Evolutionary conservation across 2,329 filamentous ascomycete genomes (phyloP), one percentile per base, ranked within the genome.

Genomic region (Exophiala phaeomuriformis): DNA sequence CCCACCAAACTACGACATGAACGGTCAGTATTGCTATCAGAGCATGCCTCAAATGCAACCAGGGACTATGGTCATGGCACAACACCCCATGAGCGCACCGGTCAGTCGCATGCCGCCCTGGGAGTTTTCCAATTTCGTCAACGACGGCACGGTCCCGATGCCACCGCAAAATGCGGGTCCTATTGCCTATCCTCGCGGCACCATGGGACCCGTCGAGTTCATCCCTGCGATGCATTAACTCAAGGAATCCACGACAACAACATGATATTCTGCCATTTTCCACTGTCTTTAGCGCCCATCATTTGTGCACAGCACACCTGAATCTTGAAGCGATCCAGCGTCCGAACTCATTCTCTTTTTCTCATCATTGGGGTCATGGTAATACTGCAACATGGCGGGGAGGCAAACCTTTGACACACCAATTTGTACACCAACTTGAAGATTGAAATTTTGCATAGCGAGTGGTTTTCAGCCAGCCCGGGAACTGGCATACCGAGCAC

Each of bases 61-160:
- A 44, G 51, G 32, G 8, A 53, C 56, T 3, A 59, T 61, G 54
- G 39, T 46, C 9, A 58, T 62, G 52, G 30, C 45, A 27, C 35
- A 45, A 31, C 53, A 61, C 29, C 55, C 63, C 6, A 62, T 69
- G 55, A 57, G 64, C 40, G 64, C 67, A n/a, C 62, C 70, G 3
- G 62, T 64, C 41, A 64, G 61, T 9, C 66, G 71, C 29, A 52
- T 57, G 42, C 47, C 57, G 29, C 64, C 67, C 2, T 74, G 72
- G 69, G 70, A 74, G 4, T 66, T 70, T 56, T 67, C 67, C 39
- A 49, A 61, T 5, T 66, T 68, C 32, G 59, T 66, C 31, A 60
- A 64, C 42, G 52, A 63, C 9, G 53, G 63, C 49, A 59, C 67
- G 2, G 61, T 66, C 10, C 65, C 64, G 5, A 65, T 62, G 10